phyloP scores from a whole-genome alignment of 129 eudicot genomes.

The Deinandra increscens region DNA sequence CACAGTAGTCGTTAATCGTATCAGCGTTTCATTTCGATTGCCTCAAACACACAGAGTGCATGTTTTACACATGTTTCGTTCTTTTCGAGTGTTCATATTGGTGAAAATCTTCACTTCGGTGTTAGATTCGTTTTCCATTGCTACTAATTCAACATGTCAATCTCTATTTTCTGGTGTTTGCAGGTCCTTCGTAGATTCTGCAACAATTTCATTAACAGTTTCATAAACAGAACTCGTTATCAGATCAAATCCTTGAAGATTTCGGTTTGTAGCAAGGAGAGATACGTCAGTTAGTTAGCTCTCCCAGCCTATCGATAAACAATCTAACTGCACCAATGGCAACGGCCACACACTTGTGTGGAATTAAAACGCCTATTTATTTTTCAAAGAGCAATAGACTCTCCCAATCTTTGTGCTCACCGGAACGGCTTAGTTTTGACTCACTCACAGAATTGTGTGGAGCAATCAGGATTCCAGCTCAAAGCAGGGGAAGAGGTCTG shows the following conservation, averaged over 20 bases:
- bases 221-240: slow-evolving; percentile 12
- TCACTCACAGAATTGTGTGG: slow-evolving; percentile 23
- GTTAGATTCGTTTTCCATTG: background rate
- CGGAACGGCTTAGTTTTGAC: slow-evolving; percentile 23
- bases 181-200: slow-evolving; percentile 25
- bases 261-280: slow-evolving; percentile 30
- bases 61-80: background rate
- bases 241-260: background rate
- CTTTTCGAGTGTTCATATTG: slow-evolving; percentile 1
- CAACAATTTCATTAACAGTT: slow-evolving; percentile 7
- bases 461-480: slow-evolving; percentile 19
- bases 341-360: slow-evolving; percentile 44
- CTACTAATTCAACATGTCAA: slow-evolving; percentile 1
- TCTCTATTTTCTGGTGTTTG: slow-evolving; percentile 3
- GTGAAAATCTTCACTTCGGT: background rate
- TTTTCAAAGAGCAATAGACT: slow-evolving; percentile 30
- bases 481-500: slow-evolving; percentile 32
- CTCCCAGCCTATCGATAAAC: slow-evolving; percentile 26
- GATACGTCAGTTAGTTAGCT: slow-evolving; percentile 27
- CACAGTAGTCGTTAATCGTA: background rate
- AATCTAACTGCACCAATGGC: slow-evolving; percentile 39
- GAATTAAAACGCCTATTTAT: slow-evolving; percentile 36
- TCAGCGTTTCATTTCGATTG: background rate
- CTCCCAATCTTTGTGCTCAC: slow-evolving; percentile 35
- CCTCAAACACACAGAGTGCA: background rate